phyloP scores from a whole-genome alignment of 345 rosid species.

The Mangifera indica region DNA sequence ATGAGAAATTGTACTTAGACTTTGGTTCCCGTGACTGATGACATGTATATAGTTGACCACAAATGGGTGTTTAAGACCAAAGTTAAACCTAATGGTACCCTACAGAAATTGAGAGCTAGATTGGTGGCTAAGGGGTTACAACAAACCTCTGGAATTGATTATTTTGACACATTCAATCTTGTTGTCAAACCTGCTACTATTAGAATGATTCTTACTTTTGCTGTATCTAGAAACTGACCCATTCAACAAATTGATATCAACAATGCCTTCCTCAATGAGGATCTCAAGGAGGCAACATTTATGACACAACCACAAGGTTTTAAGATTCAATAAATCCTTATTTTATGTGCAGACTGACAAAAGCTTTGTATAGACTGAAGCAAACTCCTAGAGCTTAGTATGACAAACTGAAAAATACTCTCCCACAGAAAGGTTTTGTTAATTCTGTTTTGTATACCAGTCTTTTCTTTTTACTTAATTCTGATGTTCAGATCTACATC shows the following conservation, averaged over 20 bases:
- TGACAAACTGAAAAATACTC: background rate
- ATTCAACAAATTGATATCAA: background rate
- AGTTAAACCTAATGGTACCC: background rate
- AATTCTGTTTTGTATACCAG: background rate
- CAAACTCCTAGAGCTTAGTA: background rate
- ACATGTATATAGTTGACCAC: background rate
- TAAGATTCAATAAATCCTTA: fast-evolving
- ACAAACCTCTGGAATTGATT: background rate
- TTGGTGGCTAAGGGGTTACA: background rate
- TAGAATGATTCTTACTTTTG: background rate
- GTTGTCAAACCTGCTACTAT: background rate
- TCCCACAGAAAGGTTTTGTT: no score
- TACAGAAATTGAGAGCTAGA: background rate
- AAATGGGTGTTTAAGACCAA: background rate
- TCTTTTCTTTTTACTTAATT: background rate
- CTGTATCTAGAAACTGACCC: background rate
- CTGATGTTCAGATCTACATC: no score
- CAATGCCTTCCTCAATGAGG: background rate
- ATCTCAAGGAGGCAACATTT: background rate
- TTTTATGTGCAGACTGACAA: background rate
- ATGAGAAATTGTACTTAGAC: background rate
- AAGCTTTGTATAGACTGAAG: background rate
- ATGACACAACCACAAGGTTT: background rate
- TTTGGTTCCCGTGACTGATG: no score
- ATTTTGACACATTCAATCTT: background rate